Evolutionary conservation across 148 eudicot species (phyloP).

Genomic region (Rhododendron ferrugineum): DNA sequence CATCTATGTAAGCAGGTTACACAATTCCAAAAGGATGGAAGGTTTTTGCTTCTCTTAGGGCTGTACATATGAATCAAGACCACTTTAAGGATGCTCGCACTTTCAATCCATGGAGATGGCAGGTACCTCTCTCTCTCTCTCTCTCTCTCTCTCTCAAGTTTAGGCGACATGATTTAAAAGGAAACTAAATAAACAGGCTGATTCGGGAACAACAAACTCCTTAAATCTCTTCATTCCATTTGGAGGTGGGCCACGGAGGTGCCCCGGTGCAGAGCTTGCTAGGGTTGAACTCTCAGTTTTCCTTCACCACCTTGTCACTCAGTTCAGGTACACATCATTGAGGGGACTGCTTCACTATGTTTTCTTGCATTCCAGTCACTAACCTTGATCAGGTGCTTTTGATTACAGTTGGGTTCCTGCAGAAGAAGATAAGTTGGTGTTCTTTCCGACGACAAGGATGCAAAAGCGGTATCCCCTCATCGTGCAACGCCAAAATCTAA

Average conservation of each 20-base stretch:
- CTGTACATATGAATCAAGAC: conserved; percentile 72
- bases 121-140: conserved; percentile 32
- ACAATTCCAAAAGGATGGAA: conserved; percentile 95
- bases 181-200: conserved; percentile 27
- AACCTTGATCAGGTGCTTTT: neutral
- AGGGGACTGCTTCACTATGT: neutral
- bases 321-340: conserved; percentile 52
- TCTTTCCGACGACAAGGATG: conserved; percentile 87
- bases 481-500: conserved; percentile 32
- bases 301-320: conserved; percentile 85
- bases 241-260: conserved; percentile 93
- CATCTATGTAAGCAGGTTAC: conserved; percentile 42
- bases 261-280: conserved; percentile 92
- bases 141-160: neutral
- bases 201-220: conserved; percentile 35
- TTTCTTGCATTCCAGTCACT: neutral
- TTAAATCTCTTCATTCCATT: conserved; percentile 63
- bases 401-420: conserved; percentile 51
- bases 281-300: conserved; percentile 77
- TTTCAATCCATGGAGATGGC: conserved; percentile 99
- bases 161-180: neutral
- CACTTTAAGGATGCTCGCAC: conserved; percentile 81
- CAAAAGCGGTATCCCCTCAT: conserved; percentile 74
- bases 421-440: conserved; percentile 60
- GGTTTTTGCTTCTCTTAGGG: conserved; percentile 86